phyloP scores from a whole-genome alignment of 2,329 filamentous ascomycete species.

The Xylaria sp. region DNA sequence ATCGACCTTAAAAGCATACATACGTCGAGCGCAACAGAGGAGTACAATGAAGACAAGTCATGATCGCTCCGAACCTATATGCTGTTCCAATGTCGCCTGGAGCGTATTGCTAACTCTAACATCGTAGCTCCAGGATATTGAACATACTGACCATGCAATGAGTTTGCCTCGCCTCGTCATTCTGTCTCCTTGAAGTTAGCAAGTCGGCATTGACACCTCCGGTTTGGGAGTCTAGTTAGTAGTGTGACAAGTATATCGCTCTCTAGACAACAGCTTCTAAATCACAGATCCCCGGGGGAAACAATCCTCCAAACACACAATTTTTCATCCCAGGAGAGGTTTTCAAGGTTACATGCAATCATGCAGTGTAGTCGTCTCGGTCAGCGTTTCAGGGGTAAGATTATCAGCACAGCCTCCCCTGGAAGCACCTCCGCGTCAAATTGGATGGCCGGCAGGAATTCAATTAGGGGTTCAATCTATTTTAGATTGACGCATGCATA shows the following conservation, averaged over 20 bases:
- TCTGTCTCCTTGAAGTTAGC: not conserved
- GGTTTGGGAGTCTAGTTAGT: not conserved
- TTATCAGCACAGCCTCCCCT: constrained; percentile 20
- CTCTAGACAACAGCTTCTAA: not conserved
- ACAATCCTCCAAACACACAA: not conserved
- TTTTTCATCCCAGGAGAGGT: no score
- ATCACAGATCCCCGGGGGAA: not conserved
- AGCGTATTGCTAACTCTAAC: not conserved
- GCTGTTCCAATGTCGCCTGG: not conserved
- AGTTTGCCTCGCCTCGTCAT: not conserved
- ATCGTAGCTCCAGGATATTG: not conserved
- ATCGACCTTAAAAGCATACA: not conserved
- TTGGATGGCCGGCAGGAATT: not conserved
- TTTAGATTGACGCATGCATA: not conserved
- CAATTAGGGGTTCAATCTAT: not conserved
- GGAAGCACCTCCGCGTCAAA: not conserved
- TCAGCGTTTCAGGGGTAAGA: constrained; percentile 32
- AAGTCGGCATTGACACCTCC: no score
- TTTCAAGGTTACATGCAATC: not conserved
- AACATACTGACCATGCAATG: not conserved
- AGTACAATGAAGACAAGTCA: not conserved
- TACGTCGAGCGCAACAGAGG: not conserved
- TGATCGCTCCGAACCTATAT: not conserved
- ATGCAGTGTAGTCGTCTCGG: constrained; percentile 20
- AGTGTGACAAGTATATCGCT: not conserved